phyloP scores from a whole-genome alignment of 2,329 filamentous ascomycete genomes.

The Pyrenochaeta sp. region DNA sequence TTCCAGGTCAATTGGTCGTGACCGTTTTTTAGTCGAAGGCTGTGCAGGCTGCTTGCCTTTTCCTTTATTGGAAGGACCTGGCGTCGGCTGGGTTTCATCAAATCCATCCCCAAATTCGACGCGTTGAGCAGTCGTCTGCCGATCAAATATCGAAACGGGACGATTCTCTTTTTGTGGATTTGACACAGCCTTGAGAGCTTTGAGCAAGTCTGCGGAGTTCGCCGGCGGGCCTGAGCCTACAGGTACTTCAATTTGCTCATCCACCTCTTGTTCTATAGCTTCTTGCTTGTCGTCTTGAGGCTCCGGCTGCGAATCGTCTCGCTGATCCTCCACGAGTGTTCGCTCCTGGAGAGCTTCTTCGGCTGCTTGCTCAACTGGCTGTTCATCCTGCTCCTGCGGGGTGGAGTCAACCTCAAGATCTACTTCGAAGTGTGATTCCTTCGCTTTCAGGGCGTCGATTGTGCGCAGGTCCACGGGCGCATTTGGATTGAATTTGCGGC shows the following conservation, averaged over 20 bases:
- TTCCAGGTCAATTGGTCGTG: conserved; percentile 38
- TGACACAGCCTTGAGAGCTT: conserved; percentile 23
- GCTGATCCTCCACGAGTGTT: conserved; percentile 7
- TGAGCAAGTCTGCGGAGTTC: conserved; percentile 30
- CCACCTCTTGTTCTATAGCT: conserved; percentile 10
- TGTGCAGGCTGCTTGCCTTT: conserved; percentile 40
- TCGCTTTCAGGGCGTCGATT: conserved; percentile 30
- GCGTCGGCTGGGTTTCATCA: conserved; percentile 36
- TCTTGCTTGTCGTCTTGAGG: conserved; percentile 5
- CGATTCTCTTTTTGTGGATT: conserved; percentile 47
- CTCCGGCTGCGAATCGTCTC: conserved; percentile 10
- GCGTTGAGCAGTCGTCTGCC: conserved; percentile 49
- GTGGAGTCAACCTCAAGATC: conserved; percentile 12
- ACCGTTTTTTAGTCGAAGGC: conserved; percentile 33
- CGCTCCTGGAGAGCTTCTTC: conserved; percentile 10
- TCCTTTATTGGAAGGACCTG: conserved; percentile 29
- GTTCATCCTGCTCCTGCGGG: conserved; percentile 13
- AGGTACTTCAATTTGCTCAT: conserved; percentile 17
- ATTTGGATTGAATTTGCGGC: conserved; percentile 40
- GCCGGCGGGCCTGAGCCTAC: conserved; percentile 25
- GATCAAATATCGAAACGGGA: conserved; percentile 49
- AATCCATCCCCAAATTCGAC: conserved; percentile 51
- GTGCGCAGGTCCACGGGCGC: conserved; percentile 29
- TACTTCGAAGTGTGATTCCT: conserved; percentile 26
- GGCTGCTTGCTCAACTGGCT: conserved; percentile 3